Base-by-base conservation (phyloP, 2,329 filamentous ascomycete species). In the Neonectria punicea region DNA sequence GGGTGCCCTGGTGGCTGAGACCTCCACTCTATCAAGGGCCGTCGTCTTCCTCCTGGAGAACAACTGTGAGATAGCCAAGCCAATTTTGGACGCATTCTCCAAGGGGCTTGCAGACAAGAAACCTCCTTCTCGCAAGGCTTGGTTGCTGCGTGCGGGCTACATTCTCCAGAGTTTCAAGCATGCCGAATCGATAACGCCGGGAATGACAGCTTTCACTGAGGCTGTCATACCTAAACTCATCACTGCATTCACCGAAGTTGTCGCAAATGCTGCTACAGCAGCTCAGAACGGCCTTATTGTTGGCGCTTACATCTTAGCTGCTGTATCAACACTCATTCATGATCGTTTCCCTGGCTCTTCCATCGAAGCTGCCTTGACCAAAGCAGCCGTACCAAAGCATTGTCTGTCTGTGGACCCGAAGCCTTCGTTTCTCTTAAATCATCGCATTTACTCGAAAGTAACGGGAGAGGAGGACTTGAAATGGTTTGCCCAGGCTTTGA, bases 91-190 rank as follows among this genome's bases (percentile, higher is more conserved):
- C 73, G 85, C 89, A 1, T 90, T 97, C 71, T 81, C 86, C 30
- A 98, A 97, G 79, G 96, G 95, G 1, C 84, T 97, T 47, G 84
- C 86, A 8, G 96, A 99, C 70, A 99, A 98, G 80, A 93, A 94
- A 73, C 82, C 92, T 2, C 85, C 90, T 6, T 88, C 92, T 58
- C 90, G 93, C 30, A 93, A 91, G 67, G 81, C 93, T 22, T 99
- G 96, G 96, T 86, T 93, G 57, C 82, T 96, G 41, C 89, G 89
- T 44, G 82, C 91, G 36, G 93, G 92, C 44, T 88, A 93, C 34
- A 81, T 94, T 2, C 81, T 97, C 50, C 90, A 89, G 82, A 80
- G 83, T 14, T 71, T 81, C 16, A 75, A 82, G n/a, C 74, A 82
- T 6, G 77, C 82, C 4, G 73, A 84, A 13, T 74, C 89, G 2